Evolutionary conservation across 2,329 filamentous ascomycete species (phyloP).

Genomic region (Ascosphaera aggregata): DNA sequence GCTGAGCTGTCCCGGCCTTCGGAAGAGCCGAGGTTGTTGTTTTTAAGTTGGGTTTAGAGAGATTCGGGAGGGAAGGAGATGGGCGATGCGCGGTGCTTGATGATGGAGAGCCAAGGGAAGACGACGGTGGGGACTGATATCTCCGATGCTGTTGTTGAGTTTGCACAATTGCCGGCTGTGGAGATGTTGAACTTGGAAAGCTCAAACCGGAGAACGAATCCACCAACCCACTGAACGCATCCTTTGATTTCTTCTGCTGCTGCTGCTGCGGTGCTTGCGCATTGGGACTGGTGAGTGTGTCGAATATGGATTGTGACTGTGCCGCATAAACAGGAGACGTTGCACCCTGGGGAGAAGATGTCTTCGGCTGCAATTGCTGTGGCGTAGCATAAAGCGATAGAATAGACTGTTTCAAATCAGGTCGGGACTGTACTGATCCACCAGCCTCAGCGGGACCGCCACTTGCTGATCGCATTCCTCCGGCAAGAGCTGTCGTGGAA

Average conservation of each 20-base stretch:
- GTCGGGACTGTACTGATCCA: conserved; percentile 36
- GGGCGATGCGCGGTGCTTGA: neutral
- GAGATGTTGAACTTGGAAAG: conserved; percentile 29
- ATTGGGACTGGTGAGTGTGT: conserved; percentile 11
- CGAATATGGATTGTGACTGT: conserved; percentile 8
- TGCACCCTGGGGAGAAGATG: neutral
- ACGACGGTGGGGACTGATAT: neutral
- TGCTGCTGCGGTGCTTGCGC: conserved; percentile 22
- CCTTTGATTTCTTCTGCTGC: conserved; percentile 19
- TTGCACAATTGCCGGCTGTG: neutral
- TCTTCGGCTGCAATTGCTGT: conserved; percentile 43
- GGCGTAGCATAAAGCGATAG: conserved; percentile 77
- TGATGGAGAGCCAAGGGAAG: neutral
- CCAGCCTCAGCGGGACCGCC: neutral
- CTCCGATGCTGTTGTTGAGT: neutral
- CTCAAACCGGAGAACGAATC: conserved; percentile 58
- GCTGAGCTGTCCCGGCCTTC: neutral
- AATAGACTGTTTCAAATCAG: conserved; percentile 93
- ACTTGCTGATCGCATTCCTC: no score
- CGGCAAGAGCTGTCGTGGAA: conserved; percentile 31
- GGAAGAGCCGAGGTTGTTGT: neutral
- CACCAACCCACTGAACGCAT: conserved; percentile 41
- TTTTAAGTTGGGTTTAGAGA: neutral
- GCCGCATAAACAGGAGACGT: neutral
- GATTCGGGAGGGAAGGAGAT: neutral